Evolutionary conservation across 495 filamentous ascomycete genomes (phyloP).

Genomic region (Penicillium canariense): DNA sequence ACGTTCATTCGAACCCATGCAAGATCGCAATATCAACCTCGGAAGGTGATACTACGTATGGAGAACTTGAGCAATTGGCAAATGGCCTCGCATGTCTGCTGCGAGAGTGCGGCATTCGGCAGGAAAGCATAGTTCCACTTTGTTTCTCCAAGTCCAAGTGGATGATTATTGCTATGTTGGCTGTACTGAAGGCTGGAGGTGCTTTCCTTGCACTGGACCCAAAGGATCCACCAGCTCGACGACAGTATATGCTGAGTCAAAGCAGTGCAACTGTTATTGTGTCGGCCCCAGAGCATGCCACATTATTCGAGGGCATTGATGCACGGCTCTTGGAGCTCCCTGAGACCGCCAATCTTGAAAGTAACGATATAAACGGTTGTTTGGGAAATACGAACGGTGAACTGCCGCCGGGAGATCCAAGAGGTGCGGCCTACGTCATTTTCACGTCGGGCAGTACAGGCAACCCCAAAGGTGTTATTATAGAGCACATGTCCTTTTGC

Average conservation of each 20-base stretch:
- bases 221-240: background rate
- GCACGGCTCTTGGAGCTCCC: background rate
- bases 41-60: conserved; percentile 53
- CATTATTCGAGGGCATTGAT: no score
- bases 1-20: no score
- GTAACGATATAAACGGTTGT: no score
- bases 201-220: conserved; percentile 3
- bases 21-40: no score
- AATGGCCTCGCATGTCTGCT: conserved; percentile 26
- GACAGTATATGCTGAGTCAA: background rate
- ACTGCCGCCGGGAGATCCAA: background rate
- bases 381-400: no score
- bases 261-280: background rate
- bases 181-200: conserved; percentile 42
- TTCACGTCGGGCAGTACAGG: conserved; percentile 61
- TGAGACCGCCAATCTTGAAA: background rate
- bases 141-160: conserved; percentile 46
- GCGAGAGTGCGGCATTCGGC: conserved; percentile 23
- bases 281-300: background rate
- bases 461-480: conserved; percentile 64
- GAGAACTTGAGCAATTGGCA: conserved; percentile 39
- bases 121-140: conserved; percentile 42
- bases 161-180: conserved; percentile 39
- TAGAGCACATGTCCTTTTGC: conserved; percentile 26
- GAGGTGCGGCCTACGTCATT: conserved; percentile 7